These are phyloP conservation scores for Suillus decipiens DNA, from an alignment of 768 basidiomycete species.

Conservation along the genomic window DNA sequence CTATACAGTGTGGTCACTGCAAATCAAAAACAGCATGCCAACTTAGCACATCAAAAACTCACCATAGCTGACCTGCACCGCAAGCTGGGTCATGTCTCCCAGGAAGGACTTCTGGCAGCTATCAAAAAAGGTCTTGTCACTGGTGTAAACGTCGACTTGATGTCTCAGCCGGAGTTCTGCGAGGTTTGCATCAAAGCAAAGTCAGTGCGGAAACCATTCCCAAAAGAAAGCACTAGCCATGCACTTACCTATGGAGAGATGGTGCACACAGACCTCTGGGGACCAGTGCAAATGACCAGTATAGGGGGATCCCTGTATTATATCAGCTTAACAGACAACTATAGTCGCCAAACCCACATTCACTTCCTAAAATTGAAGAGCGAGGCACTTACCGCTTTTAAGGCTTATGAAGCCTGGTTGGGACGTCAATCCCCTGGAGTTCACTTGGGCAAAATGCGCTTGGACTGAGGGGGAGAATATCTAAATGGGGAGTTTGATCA, in stretches of 20 bases:
- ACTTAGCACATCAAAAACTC: too few species aligned
- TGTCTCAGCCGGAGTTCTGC: neutral
- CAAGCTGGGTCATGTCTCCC: too few species aligned
- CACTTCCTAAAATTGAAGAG: constrained; percentile 32
- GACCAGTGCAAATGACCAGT: neutral
- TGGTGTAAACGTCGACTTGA: too few species aligned
- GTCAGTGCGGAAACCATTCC: neutral
- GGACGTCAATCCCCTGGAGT: too few species aligned
- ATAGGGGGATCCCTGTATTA: constrained; percentile 33
- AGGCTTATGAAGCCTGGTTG: too few species aligned
- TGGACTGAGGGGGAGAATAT: too few species aligned
- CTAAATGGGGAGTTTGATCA: too few species aligned
- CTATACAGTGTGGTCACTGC: neutral
- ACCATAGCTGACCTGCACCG: too few species aligned
- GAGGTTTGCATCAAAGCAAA: neutral
- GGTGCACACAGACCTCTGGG: constrained; percentile 11
- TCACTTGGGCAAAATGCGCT: too few species aligned
- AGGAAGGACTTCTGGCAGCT: too few species aligned
- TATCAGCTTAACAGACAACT: constrained; percentile 38
- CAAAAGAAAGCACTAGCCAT: neutral
- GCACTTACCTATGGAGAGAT: constrained; percentile 1
- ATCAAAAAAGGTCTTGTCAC: too few species aligned
- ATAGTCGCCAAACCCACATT: constrained; percentile 24
- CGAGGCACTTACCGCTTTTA: constrained; percentile 7
- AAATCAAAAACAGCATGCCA: too few species aligned